Base-by-base conservation (phyloP, 805 yeast species). In the Blastobotrys mokoenaii region DNA sequence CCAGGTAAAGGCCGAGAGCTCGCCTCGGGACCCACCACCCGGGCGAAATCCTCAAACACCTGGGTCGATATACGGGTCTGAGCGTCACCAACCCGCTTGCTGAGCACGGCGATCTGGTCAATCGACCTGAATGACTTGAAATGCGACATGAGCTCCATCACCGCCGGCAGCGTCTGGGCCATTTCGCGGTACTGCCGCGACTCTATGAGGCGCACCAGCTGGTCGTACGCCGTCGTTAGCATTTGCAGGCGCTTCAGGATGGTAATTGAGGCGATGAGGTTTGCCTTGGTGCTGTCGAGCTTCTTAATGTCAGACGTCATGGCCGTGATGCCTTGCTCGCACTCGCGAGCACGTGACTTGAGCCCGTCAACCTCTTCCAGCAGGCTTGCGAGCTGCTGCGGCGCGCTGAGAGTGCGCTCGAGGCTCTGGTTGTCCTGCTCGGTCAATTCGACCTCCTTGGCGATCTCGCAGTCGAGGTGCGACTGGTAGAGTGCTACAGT, bases 161-260 rank as follows among this genome's bases (percentile, higher is more conserved):
- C 89, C 1, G 85, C 95, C 14, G 79, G 74, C 35, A 87, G 66
- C 16, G 82, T 65, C 36, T 74, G 76, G 5, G 73, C 69, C 22
- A 85, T 80, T 44, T 82, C 80, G 9, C 62, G 58, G 49, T 72
- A 71, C 43, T 74, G 68, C 41, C 73, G 70, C 10, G 66, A 67
- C 17, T 69, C 63, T 1, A 75, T 66, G 42, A 76, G 66, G 5
- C 64, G 57, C 14, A 71, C 71, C 39, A 87, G 70, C 50, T 77
- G 76, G 36, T 79, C 79, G 60, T 79, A 80, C 2, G 94, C 89
- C 16, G 77, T 79, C 5, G 84, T 73, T 41, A 93, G 70, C 85
- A 89, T 89, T 58, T 88, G 95, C 33, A 93, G 69, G 50, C 96
- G 74, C 56, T 90, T 85, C 53, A 90, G 70, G 32, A 88, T 79